These are phyloP conservation scores for Starmerella davenportii DNA, from an alignment of 805 yeast genomes.

Conservation along the genomic window DNA sequence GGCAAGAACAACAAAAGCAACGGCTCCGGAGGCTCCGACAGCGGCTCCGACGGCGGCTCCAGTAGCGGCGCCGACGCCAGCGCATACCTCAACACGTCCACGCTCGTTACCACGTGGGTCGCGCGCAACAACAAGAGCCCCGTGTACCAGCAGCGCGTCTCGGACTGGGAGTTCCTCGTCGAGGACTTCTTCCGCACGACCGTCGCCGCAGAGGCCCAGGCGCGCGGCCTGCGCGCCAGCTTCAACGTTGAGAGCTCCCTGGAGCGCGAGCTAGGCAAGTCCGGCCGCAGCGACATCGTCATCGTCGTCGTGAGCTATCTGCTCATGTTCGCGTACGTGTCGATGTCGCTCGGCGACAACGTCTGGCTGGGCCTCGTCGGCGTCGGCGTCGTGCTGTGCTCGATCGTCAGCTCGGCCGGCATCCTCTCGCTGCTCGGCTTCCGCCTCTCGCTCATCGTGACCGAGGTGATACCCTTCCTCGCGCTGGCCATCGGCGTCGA, in stretches of 20 bases:
- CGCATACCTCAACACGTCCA: conserved; percentile 36
- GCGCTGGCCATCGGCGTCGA: conserved; percentile 93
- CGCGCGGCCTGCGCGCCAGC: conserved; percentile 40
- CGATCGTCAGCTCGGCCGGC: conserved; percentile 73
- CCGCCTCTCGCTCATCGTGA: conserved; percentile 77
- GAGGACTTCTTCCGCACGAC: conserved; percentile 33
- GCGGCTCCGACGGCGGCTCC: not conserved
- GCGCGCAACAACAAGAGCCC: conserved; percentile 34
- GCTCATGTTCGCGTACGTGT: conserved; percentile 75
- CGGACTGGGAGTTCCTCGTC: conserved; percentile 54
- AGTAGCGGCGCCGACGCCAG: not conserved
- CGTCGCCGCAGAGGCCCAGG: conserved; percentile 31
- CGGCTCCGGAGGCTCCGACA: not conserved
- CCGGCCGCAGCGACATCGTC: conserved; percentile 59
- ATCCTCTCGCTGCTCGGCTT: conserved; percentile 56
- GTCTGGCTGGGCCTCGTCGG: conserved; percentile 72
- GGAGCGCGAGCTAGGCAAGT: conserved; percentile 65
- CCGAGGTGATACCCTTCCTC: conserved; percentile 89
- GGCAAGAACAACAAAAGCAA: conserved; percentile 29
- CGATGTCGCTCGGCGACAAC: conserved; percentile 64
- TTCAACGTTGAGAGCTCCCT: conserved; percentile 72
- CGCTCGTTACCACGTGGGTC: conserved; percentile 61
- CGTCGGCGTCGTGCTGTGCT: conserved; percentile 57
- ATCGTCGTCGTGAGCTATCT: conserved; percentile 60
- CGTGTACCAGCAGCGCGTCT: conserved; percentile 16